phyloP scores from a whole-genome alignment of 805 yeast species.

The Candida sithepensis region DNA sequence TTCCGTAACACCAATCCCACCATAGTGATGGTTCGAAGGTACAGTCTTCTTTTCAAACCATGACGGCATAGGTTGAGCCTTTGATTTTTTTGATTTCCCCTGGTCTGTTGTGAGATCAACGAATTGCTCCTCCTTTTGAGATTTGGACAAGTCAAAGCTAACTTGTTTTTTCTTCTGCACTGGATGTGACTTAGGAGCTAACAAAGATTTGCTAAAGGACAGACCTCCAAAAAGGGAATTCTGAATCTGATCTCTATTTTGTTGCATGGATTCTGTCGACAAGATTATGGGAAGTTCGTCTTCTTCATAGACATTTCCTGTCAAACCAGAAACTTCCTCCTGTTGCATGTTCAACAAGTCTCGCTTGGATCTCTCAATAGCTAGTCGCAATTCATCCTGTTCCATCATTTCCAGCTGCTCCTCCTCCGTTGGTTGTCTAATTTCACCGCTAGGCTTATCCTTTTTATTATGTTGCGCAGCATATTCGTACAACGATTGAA shows the following conservation, averaged over 20 bases:
- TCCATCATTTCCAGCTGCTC: slow-evolving; percentile 18
- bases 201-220: slow-evolving; percentile 13
- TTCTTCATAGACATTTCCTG: background rate
- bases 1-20: background rate
- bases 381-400: slow-evolving; percentile 35
- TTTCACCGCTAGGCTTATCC: slow-evolving; percentile 3
- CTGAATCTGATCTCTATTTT: slow-evolving; percentile 6
- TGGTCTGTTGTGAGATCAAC: background rate
- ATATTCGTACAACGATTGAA: slow-evolving; percentile 31
- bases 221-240: slow-evolving; percentile 12
- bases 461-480: slow-evolving; percentile 25
- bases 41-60: slow-evolving; percentile 16
- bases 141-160: background rate
- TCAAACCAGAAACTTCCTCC: slow-evolving; percentile 20
- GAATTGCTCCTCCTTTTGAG: background rate
- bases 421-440: slow-evolving; percentile 8
- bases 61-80: slow-evolving; percentile 16
- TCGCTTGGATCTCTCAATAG: slow-evolving; percentile 44
- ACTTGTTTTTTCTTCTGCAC: background rate
- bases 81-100: background rate
- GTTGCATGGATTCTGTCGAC: slow-evolving; percentile 18
- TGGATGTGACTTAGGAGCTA: background rate
- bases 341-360: slow-evolving; percentile 35
- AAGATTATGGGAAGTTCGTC: slow-evolving; percentile 20
- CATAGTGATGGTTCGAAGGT: slow-evolving; percentile 4